Evolutionary conservation across 2,329 filamentous ascomycete genomes (phyloP).

Genomic region (Gliomastix tumulicola): DNA sequence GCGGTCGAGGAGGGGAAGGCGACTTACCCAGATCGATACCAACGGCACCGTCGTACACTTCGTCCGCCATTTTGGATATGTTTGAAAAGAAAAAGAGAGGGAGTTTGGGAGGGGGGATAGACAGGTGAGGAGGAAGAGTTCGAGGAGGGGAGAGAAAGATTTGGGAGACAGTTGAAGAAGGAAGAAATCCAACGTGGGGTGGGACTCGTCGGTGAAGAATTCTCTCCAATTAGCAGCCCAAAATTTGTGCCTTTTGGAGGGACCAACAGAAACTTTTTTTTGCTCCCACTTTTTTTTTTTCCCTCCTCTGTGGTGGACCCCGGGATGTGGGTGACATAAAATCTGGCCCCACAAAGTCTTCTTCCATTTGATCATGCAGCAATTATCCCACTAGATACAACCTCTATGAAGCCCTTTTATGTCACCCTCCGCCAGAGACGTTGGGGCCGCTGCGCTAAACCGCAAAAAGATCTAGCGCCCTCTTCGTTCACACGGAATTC

Average conservation of each 20-base stretch:
- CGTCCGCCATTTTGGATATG: conserved; percentile 74
- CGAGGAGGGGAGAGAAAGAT: conserved; percentile 13
- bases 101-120: conserved; percentile 2
- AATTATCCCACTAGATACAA: too few species aligned
- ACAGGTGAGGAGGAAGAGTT: conserved; percentile 11
- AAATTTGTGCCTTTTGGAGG: conserved; percentile 7
- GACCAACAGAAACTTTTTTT: conserved; percentile 8
- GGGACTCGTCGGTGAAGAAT: conserved; percentile 5
- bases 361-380: too few species aligned
- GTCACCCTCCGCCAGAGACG: too few species aligned
- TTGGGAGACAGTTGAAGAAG: too few species aligned
- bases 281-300: conserved; percentile 5
- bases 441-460: too few species aligned
- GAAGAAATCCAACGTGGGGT: conserved; percentile 6
- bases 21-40: conserved; percentile 98
- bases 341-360: too few species aligned
- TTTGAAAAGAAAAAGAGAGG: conserved; percentile 3
- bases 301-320: background rate
- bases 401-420: too few species aligned
- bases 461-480: too few species aligned
- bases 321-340: too few species aligned
- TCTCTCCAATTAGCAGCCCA: conserved; percentile 1
- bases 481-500: too few species aligned
- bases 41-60: conserved; percentile 99
- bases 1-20: too few species aligned